Evolutionary conservation across 768 basidiomycete species (phyloP).

Genomic region (Pleurotus sapidus): DNA sequence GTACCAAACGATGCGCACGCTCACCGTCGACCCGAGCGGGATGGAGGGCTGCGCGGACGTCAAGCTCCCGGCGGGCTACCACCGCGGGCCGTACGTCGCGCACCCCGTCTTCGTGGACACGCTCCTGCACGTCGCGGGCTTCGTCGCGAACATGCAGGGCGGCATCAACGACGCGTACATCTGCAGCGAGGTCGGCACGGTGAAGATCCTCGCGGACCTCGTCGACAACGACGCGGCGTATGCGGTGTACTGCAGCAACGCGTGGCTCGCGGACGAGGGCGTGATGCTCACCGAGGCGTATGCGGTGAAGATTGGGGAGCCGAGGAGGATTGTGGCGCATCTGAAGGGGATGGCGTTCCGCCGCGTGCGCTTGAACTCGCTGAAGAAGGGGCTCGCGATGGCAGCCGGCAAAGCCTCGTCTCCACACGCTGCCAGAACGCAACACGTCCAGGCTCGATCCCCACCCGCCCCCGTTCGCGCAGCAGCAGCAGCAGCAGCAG

Average conservation of each 20-base stretch:
- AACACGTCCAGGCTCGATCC: not conserved
- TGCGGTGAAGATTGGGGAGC: constrained; percentile 38
- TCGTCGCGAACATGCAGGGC: constrained; percentile 60
- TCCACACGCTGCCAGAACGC: not conserved
- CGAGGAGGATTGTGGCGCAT: constrained; percentile 47
- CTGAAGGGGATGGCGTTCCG: constrained; percentile 60
- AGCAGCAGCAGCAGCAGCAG: not conserved
- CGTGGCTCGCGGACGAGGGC: constrained; percentile 39
- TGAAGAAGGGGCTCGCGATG: constrained; percentile 43
- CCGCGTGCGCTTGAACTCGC: constrained; percentile 45
- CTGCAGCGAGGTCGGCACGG: constrained; percentile 50
- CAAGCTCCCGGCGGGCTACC: constrained; percentile 31
- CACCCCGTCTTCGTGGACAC: constrained; percentile 66
- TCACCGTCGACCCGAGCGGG: constrained; percentile 46
- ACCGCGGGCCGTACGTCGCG: constrained; percentile 32
- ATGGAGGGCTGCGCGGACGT: constrained; percentile 53
- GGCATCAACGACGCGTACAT: constrained; percentile 55
- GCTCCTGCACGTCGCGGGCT: constrained; percentile 67
- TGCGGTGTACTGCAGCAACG: constrained; percentile 48
- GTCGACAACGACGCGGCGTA: constrained; percentile 41
- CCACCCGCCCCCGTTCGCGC: not conserved
- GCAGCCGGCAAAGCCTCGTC: constrained; percentile 20
- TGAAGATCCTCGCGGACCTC: constrained; percentile 42
- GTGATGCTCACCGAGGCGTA: constrained; percentile 50
- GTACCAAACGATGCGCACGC: constrained; percentile 55